Evolutionary conservation across 2,329 filamentous ascomycete species (phyloP), one percentile per base, ranked within the genome.

Genomic region (Chaetomium olivaceum): DNA sequence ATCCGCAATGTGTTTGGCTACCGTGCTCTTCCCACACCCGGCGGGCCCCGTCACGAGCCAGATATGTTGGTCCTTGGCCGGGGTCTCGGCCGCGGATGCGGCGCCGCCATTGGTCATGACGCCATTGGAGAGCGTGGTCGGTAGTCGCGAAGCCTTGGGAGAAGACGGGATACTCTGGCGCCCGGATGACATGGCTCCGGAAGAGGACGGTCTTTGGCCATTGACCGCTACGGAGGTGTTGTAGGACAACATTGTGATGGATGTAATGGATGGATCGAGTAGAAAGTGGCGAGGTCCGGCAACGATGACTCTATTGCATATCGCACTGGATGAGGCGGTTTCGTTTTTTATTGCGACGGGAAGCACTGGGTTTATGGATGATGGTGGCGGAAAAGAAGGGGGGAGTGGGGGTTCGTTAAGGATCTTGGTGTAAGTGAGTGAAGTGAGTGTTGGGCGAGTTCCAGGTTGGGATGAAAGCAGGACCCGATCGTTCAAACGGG

Each of bases 11-110:
- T 87, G 81, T 71, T 87, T 80, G 52, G 89, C 91, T 31, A 93
- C 85, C 0, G 90, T 93, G 64, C 87, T 91, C 81, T 93, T 93
- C 66, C 91, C 91, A 74, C 89, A 92, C 31, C 91, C 91, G 52
- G 91, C 90, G 60, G 91, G 91, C 31, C 91, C 91, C 1, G 90
- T 92, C 60, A 93, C 87, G 66, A 93, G 83, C 89, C 90, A 93
- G 74, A 93, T 92, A 76, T 93, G 90, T 73, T 89, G 87, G 65
- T 81, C 76, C 61, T 75, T 73, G 27, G 71, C 71, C 67, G 74
- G 65, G 50, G 58, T 25, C 21, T 71, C 73, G 33, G 73, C 73
- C 64, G 74, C 67, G 48, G 78, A 73, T 52, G 72, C 64, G 52
- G 72, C 70, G 60, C 73, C 71, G 62, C 39, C 39, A n/a, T 71